Evolutionary conservation across 352 stramenopile genomes (phyloP).

Genomic region (Phytophthora pisi): DNA sequence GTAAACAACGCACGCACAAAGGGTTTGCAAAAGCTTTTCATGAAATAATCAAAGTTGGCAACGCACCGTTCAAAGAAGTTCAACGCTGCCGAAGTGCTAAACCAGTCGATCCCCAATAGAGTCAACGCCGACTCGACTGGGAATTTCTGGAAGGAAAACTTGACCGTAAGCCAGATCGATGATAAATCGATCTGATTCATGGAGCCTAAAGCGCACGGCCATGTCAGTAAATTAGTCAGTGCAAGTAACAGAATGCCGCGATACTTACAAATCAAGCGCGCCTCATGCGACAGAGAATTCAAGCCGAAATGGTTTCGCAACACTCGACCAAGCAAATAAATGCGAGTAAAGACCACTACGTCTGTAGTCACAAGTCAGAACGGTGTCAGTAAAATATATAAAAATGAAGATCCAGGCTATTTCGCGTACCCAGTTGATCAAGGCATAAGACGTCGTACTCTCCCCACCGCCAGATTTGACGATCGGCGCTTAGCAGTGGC

Average conservation of each 20-base stretch:
- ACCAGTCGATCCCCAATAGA: slow-evolving; percentile 55
- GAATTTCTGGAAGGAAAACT: slow-evolving; percentile 61
- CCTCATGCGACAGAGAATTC: slow-evolving; percentile 39
- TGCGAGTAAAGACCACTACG: slow-evolving; percentile 48
- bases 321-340: slow-evolving; percentile 63
- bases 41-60: not conserved
- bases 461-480: slow-evolving; percentile 34
- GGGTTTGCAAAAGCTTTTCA: not conserved
- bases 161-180: slow-evolving; percentile 66
- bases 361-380: slow-evolving; percentile 29
- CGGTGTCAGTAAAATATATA: slow-evolving; percentile 1
- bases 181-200: slow-evolving; percentile 65
- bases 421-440: slow-evolving; percentile 54
- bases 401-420: not conserved
- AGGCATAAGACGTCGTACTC: slow-evolving; percentile 40
- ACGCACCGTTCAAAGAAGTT: slow-evolving; percentile 65
- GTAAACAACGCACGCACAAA: not conserved
- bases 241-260: too few relatives aligned
- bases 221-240: too few relatives aligned
- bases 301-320: slow-evolving; percentile 58
- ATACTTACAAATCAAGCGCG: slow-evolving; percentile 43
- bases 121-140: slow-evolving; percentile 46
- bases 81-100: slow-evolving; percentile 56
- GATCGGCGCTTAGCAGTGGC: slow-evolving; percentile 38
- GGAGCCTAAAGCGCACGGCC: slow-evolving; percentile 25